phyloP scores from a whole-genome alignment of 1,284 basidiomycete genomes.

The Austroboletus novae-zelandiae region DNA sequence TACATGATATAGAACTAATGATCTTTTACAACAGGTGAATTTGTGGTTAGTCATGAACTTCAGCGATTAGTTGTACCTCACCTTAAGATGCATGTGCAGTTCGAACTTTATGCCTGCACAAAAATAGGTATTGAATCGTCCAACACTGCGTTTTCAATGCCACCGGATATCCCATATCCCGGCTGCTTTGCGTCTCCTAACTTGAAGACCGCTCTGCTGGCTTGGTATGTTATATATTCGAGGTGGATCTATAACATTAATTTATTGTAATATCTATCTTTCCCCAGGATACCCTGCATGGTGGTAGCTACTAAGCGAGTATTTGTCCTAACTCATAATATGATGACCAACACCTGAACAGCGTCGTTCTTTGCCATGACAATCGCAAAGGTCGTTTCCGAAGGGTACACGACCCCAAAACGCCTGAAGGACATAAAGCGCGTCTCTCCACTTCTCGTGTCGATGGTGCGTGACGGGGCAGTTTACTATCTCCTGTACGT shows the following conservation, averaged over 20 bases:
- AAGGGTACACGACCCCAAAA: not conserved
- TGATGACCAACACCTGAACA: not conserved
- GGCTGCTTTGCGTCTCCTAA: slow-evolving; percentile 2
- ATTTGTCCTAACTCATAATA: not conserved
- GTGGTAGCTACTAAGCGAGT: slow-evolving; percentile 1
- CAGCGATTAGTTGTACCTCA: too few species aligned
- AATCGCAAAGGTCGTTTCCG: not conserved
- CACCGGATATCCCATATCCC: not conserved
- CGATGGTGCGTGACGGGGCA: slow-evolving; percentile 9
- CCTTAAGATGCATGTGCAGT: not conserved
- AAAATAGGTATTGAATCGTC: not conserved
- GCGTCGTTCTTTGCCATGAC: slow-evolving; percentile 9
- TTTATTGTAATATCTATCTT: not conserved
- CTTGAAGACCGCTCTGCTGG: not conserved
- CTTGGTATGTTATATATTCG: not conserved
- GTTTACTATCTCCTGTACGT: slow-evolving; percentile 5
- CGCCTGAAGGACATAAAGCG: not conserved
- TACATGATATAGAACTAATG: not conserved
- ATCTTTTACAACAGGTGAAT: not conserved
- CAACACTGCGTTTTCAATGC: not conserved
- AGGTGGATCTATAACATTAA: not conserved
- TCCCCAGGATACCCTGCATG: slow-evolving; percentile 4
- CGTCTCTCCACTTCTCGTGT: slow-evolving; percentile 3
- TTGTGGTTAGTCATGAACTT: not conserved
- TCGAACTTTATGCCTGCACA: slow-evolving; percentile 5